Base-by-base conservation (phyloP, 352 stramenopile species). In the Phytophthora megakarya region DNA sequence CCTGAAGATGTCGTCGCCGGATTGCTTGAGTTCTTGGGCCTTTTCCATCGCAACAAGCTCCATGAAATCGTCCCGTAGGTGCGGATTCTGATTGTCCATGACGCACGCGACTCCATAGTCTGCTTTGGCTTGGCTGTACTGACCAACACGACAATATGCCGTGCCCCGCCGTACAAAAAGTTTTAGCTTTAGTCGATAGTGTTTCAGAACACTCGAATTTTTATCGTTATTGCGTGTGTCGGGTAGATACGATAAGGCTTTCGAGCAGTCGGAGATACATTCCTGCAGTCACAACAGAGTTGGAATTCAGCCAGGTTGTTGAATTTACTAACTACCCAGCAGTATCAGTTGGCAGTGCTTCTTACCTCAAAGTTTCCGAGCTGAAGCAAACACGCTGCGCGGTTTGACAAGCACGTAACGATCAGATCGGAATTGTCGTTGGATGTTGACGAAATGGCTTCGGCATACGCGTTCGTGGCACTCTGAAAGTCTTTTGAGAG, bases 71-170 rank as follows among this genome's bases (percentile, higher is more conserved):
- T 90, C 68, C 45, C 85, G 73, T 6, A 93, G 72, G 26, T 79
- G 69, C 16, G 61, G 42, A 46, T 93, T 90, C 48, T 93, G 76
- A n/a, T 65, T 80, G 48, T 92, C 84, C 75, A 95, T 88, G 2
- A 82, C 87, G 5, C 89, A 70, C 2, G 86, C 84, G 21, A 92
- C 82, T 21, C 84, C 84, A 38, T 93, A 95, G 67, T 95, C 86
- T 3, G 86, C 81, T 57, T 93, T 93, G 19, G 78, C 81, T 48
- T 89, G 61, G 9, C 61, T 83, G 49, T 75, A 88, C 42, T 87
- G 73, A 1, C 80, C 77, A 8, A 85, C 35, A 5, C 85, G 81
- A 45, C 83, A 90, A 54, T 90, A 70, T 0, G 86, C 86, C 1
- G 84, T 89, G 21, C 86, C 86, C 15, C 86, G 77, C 12, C 86